A percentile compares a stretch with the other conserved stretches of the same genome.
These are phyloP conservation scores for Phytophthora idaei DNA, from an alignment of 352 stramenopile species.

Conservation along the genomic window DNA sequence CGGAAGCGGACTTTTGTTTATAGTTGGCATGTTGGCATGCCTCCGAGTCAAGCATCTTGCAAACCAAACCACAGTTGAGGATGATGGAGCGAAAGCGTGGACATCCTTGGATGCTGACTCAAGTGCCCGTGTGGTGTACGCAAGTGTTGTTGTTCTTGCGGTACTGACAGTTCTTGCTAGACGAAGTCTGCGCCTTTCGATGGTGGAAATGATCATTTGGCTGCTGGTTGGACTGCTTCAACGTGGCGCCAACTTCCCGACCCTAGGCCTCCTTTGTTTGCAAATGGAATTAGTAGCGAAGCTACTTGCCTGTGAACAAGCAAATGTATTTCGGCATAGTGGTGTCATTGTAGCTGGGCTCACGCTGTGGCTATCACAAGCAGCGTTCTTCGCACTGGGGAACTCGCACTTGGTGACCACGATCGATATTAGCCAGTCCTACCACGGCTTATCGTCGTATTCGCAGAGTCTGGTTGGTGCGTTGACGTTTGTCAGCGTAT, in stretches of 20 bases:
- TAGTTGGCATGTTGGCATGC: constrained; percentile 32
- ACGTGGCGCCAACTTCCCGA: constrained; percentile 62
- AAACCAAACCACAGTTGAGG: constrained; percentile 7
- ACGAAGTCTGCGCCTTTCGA: constrained; percentile 13
- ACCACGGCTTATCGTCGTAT: constrained; percentile 80
- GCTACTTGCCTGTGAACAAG: constrained; percentile 25
- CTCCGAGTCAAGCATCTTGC: constrained; percentile 33
- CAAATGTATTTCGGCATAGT: constrained; percentile 1
- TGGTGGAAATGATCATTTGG: constrained; percentile 65
- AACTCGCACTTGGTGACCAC: constrained; percentile 92
- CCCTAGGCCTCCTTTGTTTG: constrained; percentile 58
- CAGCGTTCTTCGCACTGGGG: constrained; percentile 83
- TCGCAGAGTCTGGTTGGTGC: constrained; percentile 81
- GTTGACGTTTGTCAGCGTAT: constrained; percentile 78
- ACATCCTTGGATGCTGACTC: constrained; percentile 37
- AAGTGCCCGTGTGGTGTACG: constrained; percentile 61
- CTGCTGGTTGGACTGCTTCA: constrained; percentile 66
- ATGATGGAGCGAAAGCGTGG: constrained; percentile 4
- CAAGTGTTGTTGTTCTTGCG: constrained; percentile 22
- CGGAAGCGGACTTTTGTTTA: constrained; percentile 30
- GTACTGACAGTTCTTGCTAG: constrained; percentile 7
- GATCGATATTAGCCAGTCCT: constrained; percentile 90
- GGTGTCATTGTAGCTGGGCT: constrained; percentile 34
- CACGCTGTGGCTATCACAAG: constrained; percentile 58
- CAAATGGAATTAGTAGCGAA: constrained; percentile 43